phyloP scores from a whole-genome alignment of 2,329 filamentous ascomycete genomes.

The Trichoderma gracile region DNA sequence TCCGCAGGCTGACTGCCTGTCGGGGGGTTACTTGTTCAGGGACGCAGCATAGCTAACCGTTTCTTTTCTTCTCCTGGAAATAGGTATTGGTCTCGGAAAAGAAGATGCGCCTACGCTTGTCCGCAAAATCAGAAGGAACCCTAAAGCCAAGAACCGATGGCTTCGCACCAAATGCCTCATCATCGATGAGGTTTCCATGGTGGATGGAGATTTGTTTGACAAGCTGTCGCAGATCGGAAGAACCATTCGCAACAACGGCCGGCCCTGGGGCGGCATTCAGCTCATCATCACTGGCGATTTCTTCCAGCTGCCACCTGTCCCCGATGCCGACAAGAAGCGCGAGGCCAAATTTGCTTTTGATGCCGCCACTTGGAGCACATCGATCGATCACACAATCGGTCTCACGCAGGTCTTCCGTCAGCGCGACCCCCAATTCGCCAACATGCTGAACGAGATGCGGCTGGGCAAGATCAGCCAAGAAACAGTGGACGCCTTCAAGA shows the following conservation, averaged over 20 bases:
- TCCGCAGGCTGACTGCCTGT: background rate
- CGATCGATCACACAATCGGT: conserved; percentile 93
- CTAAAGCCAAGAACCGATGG: conserved; percentile 88
- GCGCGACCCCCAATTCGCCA: conserved; percentile 82
- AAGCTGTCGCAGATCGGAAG: conserved; percentile 89
- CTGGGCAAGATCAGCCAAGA: conserved; percentile 76
- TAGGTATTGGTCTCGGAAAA: conserved; percentile 83
- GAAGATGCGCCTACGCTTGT: conserved; percentile 77
- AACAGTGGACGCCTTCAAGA: conserved; percentile 75
- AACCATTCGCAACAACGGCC: conserved; percentile 82
- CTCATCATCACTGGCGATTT: conserved; percentile 96
- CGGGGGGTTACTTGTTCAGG: background rate
- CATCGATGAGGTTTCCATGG: conserved; percentile 97
- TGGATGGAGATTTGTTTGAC: conserved; percentile 94
- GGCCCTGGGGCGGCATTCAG: conserved; percentile 94
- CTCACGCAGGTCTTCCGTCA: conserved; percentile 96
- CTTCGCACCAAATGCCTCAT: conserved; percentile 82
- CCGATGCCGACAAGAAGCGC: conserved; percentile 65
- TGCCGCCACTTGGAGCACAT: conserved; percentile 85
- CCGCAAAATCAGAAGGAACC: conserved; percentile 86
- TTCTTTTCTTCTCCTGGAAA: background rate
- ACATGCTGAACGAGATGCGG: conserved; percentile 98
- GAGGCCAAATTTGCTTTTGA: conserved; percentile 90
- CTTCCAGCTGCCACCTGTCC: conserved; percentile 94
- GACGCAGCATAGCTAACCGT: background rate